Base-by-base conservation (phyloP, 768 basidiomycete species). In the Pleurotus sapidus region DNA sequence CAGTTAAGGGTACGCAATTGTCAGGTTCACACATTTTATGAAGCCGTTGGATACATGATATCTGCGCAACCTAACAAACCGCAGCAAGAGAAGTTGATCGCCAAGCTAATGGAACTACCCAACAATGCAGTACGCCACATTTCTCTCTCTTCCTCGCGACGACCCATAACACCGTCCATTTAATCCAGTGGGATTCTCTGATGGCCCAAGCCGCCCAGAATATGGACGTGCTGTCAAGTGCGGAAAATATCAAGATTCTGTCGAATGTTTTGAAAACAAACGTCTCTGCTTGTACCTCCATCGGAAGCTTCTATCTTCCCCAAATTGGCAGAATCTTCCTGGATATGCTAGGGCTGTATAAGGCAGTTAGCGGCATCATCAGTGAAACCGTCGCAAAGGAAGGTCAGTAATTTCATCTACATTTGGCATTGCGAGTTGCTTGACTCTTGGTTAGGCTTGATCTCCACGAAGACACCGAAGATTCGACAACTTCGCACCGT, bases 1-100 rank as follows among this genome's bases (percentile, higher is more conserved):
- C 30, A 42, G 34, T 61, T 27, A n/a, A 9, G 30, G 11, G 49
- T 61, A 79, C 70, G 62, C 9, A 12, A 54, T 24, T 38, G 17
- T 23, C 25, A 81, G 79, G 94, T 97, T 27, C 96, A 99, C 70
- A 98, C 96, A 0, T 98, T 98, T 78, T 98, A 98, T 65, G 96
- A 98, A 74, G 97, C 97, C 5, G 91, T 98, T 48, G 97, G 97
- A 3, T 94, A 98, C 78, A 98, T 98, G 97, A 97, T 99, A 65
- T 94, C 95, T 18, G 95, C 96, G 1, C 97, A 98, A 67, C 95
- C 96, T 53, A 98, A 99, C 73, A 97, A 97, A 71, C 89, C 93
- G 9, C 91, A 90, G 64, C 97, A 98, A 70, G 97, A 98, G 73
- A 90, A 93, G 63, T 78, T 99, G 55, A 97, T 99, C 51, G 80